A percentile compares a stretch with the other conserved stretches of the same genome.
phyloP scores from a whole-genome alignment of 495 filamentous ascomycete genomes.

The Hypoxylon intermedium region DNA sequence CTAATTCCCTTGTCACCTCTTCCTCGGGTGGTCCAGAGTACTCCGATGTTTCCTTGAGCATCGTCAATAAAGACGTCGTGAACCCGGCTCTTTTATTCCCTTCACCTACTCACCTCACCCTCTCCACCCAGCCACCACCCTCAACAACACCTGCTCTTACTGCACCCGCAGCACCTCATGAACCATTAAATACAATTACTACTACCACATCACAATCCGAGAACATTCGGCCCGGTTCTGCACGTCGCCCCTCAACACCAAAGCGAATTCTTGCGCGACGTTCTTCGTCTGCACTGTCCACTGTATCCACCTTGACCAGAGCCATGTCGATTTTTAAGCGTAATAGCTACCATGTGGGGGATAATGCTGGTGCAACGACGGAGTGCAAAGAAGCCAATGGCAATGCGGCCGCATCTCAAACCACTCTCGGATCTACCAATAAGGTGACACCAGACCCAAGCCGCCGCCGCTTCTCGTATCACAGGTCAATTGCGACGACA shows the following conservation, averaged over 20 bases:
- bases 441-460: constrained; percentile 21
- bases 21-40: constrained; percentile 31
- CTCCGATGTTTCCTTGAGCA: constrained; percentile 33
- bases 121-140: constrained; percentile 36
- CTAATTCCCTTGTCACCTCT: constrained; percentile 31
- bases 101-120: constrained; percentile 26
- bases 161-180: constrained; percentile 25
- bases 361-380: constrained; percentile 22
- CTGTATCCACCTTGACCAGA: constrained; percentile 24
- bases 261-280: constrained; percentile 20
- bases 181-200: constrained; percentile 47
- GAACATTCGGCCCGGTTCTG: constrained; percentile 40
- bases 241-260: constrained; percentile 27
- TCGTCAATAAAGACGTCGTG: constrained; percentile 29
- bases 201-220: constrained; percentile 38
- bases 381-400: constrained; percentile 35
- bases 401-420: constrained; percentile 32
- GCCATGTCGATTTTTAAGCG: constrained; percentile 44
- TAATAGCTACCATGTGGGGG: constrained; percentile 35
- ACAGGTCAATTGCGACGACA: constrained; percentile 55
- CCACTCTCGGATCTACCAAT: constrained; percentile 28
- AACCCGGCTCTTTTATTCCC: constrained; percentile 24
- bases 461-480: constrained; percentile 55
- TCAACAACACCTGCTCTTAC: constrained; percentile 38
- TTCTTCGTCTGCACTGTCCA: constrained; percentile 36